phyloP scores from a whole-genome alignment of 108 stramenopile genomes.

The Halocafeteria seosinensis region DNA sequence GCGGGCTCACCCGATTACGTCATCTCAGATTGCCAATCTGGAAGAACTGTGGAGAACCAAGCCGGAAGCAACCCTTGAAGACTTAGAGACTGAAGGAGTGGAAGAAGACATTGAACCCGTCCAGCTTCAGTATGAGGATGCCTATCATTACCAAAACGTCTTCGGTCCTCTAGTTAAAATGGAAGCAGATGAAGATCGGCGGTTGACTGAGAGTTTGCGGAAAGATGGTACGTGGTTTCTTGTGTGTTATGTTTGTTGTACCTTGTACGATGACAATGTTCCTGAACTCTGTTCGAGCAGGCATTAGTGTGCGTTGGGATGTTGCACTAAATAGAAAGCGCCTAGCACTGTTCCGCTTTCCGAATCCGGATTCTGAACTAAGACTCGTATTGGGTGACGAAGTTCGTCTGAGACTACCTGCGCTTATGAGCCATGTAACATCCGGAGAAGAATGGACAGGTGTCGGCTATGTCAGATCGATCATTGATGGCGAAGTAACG shows the following conservation, averaged over 20 bases:
- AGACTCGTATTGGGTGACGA: no score
- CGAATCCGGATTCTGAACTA: no score
- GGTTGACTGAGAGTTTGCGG: constrained; percentile 68
- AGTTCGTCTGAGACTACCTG: neutral
- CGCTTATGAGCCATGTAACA: neutral
- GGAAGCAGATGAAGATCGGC: constrained; percentile 84
- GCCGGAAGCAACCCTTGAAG: constrained; percentile 69
- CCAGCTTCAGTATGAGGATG: constrained; percentile 73
- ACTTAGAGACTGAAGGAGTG: constrained; percentile 57
- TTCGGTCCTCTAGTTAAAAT: constrained; percentile 85
- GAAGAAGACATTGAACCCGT: constrained; percentile 58
- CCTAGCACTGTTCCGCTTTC: no score
- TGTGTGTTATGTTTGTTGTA: neutral
- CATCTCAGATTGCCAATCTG: constrained; percentile 67
- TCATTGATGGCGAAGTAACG: neutral
- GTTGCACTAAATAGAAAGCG: no score
- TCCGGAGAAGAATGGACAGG: neutral
- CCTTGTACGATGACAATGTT: neutral
- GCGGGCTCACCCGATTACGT: constrained; percentile 22
- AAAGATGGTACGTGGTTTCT: constrained; percentile 27
- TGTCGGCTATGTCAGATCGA: neutral
- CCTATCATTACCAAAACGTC: constrained; percentile 92
- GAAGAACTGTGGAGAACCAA: constrained; percentile 86
- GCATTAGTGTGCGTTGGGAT: neutral
- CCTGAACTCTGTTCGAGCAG: neutral